These are phyloP conservation scores for Spergularia marina DNA, from an alignment of 148 eudicot species.

Conservation along the genomic window DNA sequence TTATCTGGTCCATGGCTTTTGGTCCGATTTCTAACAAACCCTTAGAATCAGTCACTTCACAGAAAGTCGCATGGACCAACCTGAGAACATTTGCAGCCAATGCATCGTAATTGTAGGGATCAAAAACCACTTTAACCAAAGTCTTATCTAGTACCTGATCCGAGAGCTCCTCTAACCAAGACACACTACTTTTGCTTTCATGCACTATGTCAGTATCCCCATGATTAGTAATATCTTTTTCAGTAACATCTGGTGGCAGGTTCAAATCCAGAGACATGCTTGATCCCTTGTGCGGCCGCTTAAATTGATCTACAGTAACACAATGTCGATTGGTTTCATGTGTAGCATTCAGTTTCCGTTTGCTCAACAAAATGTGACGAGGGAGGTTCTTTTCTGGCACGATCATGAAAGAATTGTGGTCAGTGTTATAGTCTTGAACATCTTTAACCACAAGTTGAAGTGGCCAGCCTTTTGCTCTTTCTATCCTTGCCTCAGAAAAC, in stretches of 20 bases:
- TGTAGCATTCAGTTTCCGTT: constrained; percentile 52
- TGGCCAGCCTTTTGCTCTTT: constrained; percentile 40
- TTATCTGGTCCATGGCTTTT: constrained; percentile 55
- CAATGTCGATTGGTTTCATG: constrained; percentile 1
- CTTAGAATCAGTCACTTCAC: constrained; percentile 31
- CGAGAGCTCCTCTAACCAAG: constrained; percentile 56
- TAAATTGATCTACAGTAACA: constrained; percentile 15
- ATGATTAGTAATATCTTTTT: constrained; percentile 29
- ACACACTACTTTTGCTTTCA: constrained; percentile 20
- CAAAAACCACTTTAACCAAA: constrained; percentile 38
- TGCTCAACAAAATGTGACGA: constrained; percentile 35
- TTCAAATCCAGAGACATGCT: constrained; percentile 57
- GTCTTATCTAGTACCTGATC: constrained; percentile 36
- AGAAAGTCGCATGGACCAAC: constrained; percentile 35
- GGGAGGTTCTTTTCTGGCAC: constrained; percentile 18
- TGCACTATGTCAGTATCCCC: constrained; percentile 18
- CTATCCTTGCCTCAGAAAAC: constrained; percentile 51
- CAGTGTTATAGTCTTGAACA: constrained; percentile 22
- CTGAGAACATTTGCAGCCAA: constrained; percentile 39
- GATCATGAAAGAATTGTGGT: constrained; percentile 7
- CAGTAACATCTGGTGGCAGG: constrained; percentile 53
- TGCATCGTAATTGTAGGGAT: constrained; percentile 59
- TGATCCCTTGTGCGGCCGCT: constrained; percentile 41
- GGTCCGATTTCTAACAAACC: constrained; percentile 55
- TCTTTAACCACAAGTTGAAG: constrained; percentile 48